Base-by-base conservation (phyloP, 1,139 yeast genomes). In the Pichia sp. region DNA sequence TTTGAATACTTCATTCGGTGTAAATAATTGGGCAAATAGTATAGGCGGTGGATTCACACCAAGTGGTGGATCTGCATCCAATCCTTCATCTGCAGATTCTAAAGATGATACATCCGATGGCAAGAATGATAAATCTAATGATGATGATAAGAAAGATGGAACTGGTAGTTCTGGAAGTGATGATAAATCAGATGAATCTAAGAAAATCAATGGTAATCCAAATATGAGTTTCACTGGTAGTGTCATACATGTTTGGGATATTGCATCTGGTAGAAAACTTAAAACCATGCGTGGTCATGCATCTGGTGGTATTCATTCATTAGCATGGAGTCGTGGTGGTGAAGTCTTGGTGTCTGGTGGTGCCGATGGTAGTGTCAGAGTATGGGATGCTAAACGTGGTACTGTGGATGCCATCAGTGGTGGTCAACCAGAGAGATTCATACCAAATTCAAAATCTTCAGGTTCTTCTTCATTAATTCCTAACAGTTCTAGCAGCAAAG, bases 201-300 rank as follows among this genome's bases (percentile, higher is more conserved):
- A 37, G 17, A 34, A 19, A 14, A 15, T 21, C 10, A 32, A 28
- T 6, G 30, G 30, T 11, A 38, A 42, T 22, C 34, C 45, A 28
- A 39, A 28, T 33, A 14, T 34, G 15, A 38, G 46, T 17, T 50
- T 50, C 24, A 44, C 50, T n/a, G 53, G 53, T 18, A 40, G 53
- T 32, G 47, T 55, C 4, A 86, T 94, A 39, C 86, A 86, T 62
- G 76, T 94, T 38, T 94, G 98, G 96, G 99, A 94, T 69, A 82
- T 88, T 45, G 96, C 97, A 2, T 79, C 93, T 3, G 99, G 98
- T 15, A 76, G 95, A 55, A 73, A 91, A 47, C 72, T 93, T 54
- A 91, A 91, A 67, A 75, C 86, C 11, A 79, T 81, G 83, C 78
- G 88, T 54, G 99, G 99, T 0, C 99, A 94, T 62, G 98, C 97